Percentiles rank a stretch among this genome's conserved stretches.
phyloP scores from a whole-genome alignment of 2,329 filamentous ascomycete species.

The Periconia sp. region DNA sequence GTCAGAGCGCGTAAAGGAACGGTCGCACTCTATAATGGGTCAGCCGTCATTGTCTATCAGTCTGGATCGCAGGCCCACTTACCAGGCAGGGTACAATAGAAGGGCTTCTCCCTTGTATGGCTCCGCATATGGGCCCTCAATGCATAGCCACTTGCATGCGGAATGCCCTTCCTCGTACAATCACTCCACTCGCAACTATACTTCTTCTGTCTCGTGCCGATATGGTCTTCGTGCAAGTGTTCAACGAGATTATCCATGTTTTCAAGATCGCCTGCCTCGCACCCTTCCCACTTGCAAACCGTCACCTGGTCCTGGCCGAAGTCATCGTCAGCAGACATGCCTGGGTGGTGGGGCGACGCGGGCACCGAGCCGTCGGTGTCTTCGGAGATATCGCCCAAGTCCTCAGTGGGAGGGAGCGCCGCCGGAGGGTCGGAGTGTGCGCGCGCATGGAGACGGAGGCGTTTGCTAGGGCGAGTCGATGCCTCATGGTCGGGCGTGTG shows the following conservation, averaged over 20 bases:
- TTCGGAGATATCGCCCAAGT: constrained; percentile 75
- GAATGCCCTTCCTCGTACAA: constrained; percentile 84
- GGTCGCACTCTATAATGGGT: constrained; percentile 82
- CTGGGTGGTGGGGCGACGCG: constrained; percentile 55
- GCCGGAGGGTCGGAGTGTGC: constrained; percentile 41
- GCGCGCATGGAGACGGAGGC: constrained; percentile 43
- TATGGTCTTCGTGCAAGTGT: constrained; percentile 82
- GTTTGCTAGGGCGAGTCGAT: constrained; percentile 48
- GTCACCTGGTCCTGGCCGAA: constrained; percentile 53
- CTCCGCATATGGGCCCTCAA: constrained; percentile 97
- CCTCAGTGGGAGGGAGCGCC: constrained; percentile 25
- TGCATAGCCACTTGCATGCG: constrained; percentile 94
- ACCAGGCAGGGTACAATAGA: constrained; percentile 96
- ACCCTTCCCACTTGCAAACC: constrained; percentile 59
- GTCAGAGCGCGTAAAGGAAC: constrained; percentile 94
- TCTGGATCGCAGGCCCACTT: too few relatives aligned
- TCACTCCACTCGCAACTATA: constrained; percentile 98
- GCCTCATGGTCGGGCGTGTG: constrained; percentile 51
- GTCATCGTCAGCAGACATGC: constrained; percentile 50
- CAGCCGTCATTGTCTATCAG: neutral
- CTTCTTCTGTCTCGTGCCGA: constrained; percentile 90
- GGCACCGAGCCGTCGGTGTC: constrained; percentile 83
- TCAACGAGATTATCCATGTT: constrained; percentile 60
- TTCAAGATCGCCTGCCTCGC: constrained; percentile 53
- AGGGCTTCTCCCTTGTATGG: constrained; percentile 97